Percentiles rank a stretch among this genome's conserved stretches.
These are phyloP conservation scores for Termitomyces heimii DNA, from an alignment of 768 basidiomycete species.

Conservation along the genomic window DNA sequence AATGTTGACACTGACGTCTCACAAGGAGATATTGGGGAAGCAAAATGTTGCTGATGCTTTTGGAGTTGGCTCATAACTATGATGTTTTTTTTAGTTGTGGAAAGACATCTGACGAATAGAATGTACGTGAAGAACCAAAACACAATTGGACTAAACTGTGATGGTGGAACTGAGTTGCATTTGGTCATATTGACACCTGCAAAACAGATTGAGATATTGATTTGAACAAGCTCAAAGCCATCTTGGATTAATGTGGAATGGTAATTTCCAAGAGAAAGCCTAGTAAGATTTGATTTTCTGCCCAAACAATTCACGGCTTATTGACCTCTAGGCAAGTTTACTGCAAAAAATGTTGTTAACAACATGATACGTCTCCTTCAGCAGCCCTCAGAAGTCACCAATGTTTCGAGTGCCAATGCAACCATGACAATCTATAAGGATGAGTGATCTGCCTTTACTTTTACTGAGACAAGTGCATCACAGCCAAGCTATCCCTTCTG, in stretches of 20 bases:
- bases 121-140: slow-evolving; percentile 54
- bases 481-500: slow-evolving; percentile 75
- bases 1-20: slow-evolving; percentile 37
- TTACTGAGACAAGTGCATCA: not conserved
- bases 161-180: slow-evolving; percentile 20
- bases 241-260: slow-evolving; percentile 87
- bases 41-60: slow-evolving; percentile 43
- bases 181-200: slow-evolving; percentile 24
- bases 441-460: not conserved
- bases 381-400: slow-evolving; percentile 28
- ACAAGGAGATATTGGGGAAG: slow-evolving; percentile 35
- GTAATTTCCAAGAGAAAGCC: slow-evolving; percentile 88
- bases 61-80: slow-evolving; percentile 29
- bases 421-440: slow-evolving; percentile 51
- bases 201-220: slow-evolving; percentile 79
- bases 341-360: slow-evolving; percentile 69
- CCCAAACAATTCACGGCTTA: not conserved
- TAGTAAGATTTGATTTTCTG: slow-evolving; percentile 38
- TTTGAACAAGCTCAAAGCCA: slow-evolving; percentile 75
- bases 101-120: not conserved
- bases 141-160: slow-evolving; percentile 42
- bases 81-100: not conserved
- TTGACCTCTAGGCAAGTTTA: slow-evolving; percentile 68
- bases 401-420: slow-evolving; percentile 40
- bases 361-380: slow-evolving; percentile 71